Conservation (phyloP, 495 filamentous ascomycete genomes). For the Aspergillus nanangensis region DNA sequence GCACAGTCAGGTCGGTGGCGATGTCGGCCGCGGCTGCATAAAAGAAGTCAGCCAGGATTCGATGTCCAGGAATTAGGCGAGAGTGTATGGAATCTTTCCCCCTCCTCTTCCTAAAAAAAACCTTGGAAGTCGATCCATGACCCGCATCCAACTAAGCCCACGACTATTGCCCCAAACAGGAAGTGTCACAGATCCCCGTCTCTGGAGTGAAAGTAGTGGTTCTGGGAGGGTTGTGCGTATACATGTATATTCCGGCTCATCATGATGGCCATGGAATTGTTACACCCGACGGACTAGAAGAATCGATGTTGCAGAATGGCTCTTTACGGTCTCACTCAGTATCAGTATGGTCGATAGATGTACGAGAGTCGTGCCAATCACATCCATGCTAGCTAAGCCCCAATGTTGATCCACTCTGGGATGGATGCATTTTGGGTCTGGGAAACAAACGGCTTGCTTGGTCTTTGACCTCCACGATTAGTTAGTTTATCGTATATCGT, state of each 20-base stretch:
- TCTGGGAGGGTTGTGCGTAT: too few relatives aligned
- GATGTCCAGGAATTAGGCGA: too few relatives aligned
- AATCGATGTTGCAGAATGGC: not conserved
- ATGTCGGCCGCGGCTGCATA: not conserved
- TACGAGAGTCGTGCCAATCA: not conserved
- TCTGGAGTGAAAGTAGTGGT: too few relatives aligned
- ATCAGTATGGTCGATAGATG: not conserved
- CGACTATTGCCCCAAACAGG: not conserved
- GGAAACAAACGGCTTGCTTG: not conserved
- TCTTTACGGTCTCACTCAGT: not conserved
- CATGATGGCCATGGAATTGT: not conserved
- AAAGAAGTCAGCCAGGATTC: not conserved
- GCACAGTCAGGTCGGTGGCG: not conserved
- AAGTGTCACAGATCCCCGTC: not conserved
- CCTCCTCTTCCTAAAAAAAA: too few relatives aligned
- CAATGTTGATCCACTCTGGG: conserved; percentile 13
- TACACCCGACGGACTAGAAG: not conserved
- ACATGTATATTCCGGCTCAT: too few relatives aligned
- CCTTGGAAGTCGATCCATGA: too few relatives aligned
- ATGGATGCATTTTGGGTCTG: conserved; percentile 5
- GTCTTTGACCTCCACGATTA: too few relatives aligned
- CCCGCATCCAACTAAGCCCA: too few relatives aligned
- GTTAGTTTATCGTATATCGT: too few relatives aligned
- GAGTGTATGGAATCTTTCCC: too few relatives aligned
- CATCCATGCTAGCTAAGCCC: conserved; percentile 13